Conservation (phyloP, 805 yeast species). For the Yarrowia sp. region DNA sequence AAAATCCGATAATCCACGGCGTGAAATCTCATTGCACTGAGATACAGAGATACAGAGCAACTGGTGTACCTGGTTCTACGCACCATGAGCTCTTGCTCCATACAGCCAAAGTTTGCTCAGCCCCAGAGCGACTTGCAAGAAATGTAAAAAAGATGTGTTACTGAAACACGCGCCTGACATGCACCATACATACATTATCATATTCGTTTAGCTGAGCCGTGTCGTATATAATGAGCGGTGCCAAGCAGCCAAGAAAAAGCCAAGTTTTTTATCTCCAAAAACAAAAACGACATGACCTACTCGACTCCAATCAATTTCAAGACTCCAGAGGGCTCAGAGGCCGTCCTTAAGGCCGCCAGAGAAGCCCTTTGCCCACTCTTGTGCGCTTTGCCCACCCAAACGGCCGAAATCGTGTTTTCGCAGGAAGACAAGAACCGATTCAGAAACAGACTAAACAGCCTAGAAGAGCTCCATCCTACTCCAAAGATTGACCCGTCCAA, state of each 20-base stretch:
- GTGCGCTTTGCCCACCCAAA: background rate
- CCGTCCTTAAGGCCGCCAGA: conserved; percentile 5
- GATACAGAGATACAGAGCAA: too few relatives aligned
- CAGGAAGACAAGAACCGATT: conserved; percentile 4
- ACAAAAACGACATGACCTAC: background rate
- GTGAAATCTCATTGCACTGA: too few relatives aligned
- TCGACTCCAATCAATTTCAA: conserved; percentile 9
- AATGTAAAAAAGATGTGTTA: conserved; percentile 11
- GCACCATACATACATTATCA: conserved; percentile 22
- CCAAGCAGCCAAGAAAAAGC: background rate
- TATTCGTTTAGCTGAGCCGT: conserved; percentile 8
- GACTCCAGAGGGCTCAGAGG: background rate
- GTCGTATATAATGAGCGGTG: conserved; percentile 10
- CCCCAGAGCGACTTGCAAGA: conserved; percentile 5
- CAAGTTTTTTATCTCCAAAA: background rate
- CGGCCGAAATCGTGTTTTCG: background rate
- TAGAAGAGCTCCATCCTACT: background rate
- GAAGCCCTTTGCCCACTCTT: background rate
- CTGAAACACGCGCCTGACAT: background rate
- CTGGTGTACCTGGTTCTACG: too few relatives aligned
- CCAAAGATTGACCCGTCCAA: background rate
- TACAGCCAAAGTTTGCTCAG: conserved; percentile 12
- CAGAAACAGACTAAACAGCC: conserved; percentile 1
- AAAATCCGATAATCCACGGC: too few relatives aligned
- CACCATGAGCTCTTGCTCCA: too few relatives aligned